A percentile compares a stretch with the other conserved stretches of the same genome.
phyloP scores from a whole-genome alignment of 2,329 filamentous ascomycete genomes.

The Magnaporthiopsis rhizophila region DNA sequence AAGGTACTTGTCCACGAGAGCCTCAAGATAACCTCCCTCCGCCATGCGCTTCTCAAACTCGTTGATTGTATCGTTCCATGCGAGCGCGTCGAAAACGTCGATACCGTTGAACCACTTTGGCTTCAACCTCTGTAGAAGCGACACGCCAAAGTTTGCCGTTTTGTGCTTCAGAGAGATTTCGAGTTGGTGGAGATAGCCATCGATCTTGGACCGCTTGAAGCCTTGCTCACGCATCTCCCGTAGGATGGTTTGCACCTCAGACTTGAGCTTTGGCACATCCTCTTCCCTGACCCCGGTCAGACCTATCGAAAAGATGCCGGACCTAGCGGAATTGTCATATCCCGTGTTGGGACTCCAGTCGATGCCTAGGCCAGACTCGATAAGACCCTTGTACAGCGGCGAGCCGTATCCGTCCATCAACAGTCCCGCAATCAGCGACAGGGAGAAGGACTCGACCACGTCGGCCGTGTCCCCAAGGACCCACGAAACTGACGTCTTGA shows the following conservation, averaged over 20 bases:
- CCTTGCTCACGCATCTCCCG: slow-evolving; percentile 63
- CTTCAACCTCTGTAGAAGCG: slow-evolving; percentile 79
- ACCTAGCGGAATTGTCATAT: slow-evolving; percentile 70
- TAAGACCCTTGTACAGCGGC: slow-evolving; percentile 78
- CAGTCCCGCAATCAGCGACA: slow-evolving; percentile 73
- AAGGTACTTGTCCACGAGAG: slow-evolving; percentile 80
- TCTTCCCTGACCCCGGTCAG: slow-evolving; percentile 80
- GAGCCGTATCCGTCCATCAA: slow-evolving; percentile 94
- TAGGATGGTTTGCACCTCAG: slow-evolving; percentile 65
- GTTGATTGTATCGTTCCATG: slow-evolving; percentile 83
- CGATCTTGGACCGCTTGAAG: slow-evolving; percentile 84
- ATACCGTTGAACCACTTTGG: slow-evolving; percentile 93
- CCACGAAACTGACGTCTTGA: slow-evolving; percentile 93
- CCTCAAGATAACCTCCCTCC: slow-evolving; percentile 73
- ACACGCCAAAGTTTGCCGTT: slow-evolving; percentile 90
- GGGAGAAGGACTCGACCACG: slow-evolving; percentile 78
- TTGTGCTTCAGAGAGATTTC: slow-evolving; percentile 95
- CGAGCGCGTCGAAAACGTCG: slow-evolving; percentile 82
- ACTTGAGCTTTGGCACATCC: slow-evolving; percentile 70
- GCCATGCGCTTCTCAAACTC: slow-evolving; percentile 73
- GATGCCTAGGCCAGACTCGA: slow-evolving; percentile 82
- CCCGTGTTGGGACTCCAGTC: slow-evolving; percentile 95
- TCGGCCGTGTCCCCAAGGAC: slow-evolving; percentile 76
- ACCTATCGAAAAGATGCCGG: slow-evolving; percentile 82
- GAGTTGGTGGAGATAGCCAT: slow-evolving; percentile 87